Conservation (phyloP, 805 yeast species). For the Lipomyces orientalis region DNA sequence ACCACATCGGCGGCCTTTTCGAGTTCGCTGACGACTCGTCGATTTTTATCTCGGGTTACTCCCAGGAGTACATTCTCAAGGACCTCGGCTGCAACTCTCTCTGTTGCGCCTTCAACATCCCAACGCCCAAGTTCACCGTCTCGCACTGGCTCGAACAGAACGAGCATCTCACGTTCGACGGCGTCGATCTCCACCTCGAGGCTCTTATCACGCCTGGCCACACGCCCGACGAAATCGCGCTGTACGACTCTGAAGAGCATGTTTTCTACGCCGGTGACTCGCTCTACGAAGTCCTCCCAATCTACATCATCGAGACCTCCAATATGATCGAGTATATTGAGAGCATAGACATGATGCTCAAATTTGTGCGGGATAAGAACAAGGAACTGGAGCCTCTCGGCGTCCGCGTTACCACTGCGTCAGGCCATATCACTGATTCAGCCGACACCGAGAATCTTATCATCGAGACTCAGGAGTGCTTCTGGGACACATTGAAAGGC, state of each 20-base stretch:
- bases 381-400: conserved; percentile 26
- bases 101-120: conserved; percentile 37
- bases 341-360: conserved; percentile 28
- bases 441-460: conserved; percentile 33
- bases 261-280: conserved; percentile 38
- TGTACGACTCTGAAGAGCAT: conserved; percentile 35
- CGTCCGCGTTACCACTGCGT: conserved; percentile 33
- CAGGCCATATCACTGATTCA: conserved; percentile 36
- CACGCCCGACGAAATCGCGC: conserved; percentile 37
- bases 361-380: conserved; percentile 28
- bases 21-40: conserved; percentile 36
- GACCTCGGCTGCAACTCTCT: conserved; percentile 38
- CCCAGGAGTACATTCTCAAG: conserved; percentile 31
- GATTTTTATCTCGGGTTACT: conserved; percentile 34
- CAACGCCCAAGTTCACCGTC: conserved; percentile 35
- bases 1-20: conserved; percentile 36
- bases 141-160: conserved; percentile 36
- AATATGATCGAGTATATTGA: conserved; percentile 30
- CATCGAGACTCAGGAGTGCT: conserved; percentile 29
- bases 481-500: conserved; percentile 34
- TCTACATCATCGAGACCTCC: conserved; percentile 38
- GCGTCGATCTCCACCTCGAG: conserved; percentile 32
- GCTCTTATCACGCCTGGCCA: conserved; percentile 37
- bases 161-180: conserved; percentile 31
- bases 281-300: conserved; percentile 35